Base-by-base conservation (phyloP, 257 asterid genomes). In the Ballota nigra region DNA sequence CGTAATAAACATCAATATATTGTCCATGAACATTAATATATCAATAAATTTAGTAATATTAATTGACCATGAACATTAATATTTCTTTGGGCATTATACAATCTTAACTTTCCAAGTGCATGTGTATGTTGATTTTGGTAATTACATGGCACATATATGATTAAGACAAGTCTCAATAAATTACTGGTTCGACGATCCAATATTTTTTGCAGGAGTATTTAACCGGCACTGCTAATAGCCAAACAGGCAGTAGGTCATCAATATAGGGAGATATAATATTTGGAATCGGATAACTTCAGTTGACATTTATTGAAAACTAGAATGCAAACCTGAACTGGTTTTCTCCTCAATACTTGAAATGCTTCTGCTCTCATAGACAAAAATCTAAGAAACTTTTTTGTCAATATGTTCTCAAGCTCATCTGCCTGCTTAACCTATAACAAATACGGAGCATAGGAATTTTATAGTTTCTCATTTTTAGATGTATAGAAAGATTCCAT, bases 351-450 rank as follows among this genome's bases (percentile, higher is more conserved):
- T 43, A 95, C 99, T 83, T 92, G 97, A 84, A 95, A 95, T 24
- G 98, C 99, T 86, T 95, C 98, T 2, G 99, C 98, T 80, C 99
- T 87, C 98, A 95, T 95, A 24, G 97, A 95, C 76, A 91, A 87
- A 85, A 95, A 95, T 66, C 99, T 84, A 60, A 95, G 98, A 38
- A 95, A 95, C 84, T 95, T 95, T 77, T 95, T 95, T 15, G 99
- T 87, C 68, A 95, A 81, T 75, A 95, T 92, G 83, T 95, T 95
- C 87, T 95, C 98, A 70, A 95, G 97, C 85, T 95, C 98, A 88
- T 95, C 99, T 8, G 97, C 74, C 82, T 89, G 99, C 90, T 89
- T 95, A 71, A 95, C 98, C 99, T 95, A 78, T 70, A 70, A 74
- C 41, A 61, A 63, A 10, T 73, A 75, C 29, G 43, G 36, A 47